phyloP scores from a whole-genome alignment of 2,329 filamentous ascomycete species.

The Myriosclerotinia curreyana region DNA sequence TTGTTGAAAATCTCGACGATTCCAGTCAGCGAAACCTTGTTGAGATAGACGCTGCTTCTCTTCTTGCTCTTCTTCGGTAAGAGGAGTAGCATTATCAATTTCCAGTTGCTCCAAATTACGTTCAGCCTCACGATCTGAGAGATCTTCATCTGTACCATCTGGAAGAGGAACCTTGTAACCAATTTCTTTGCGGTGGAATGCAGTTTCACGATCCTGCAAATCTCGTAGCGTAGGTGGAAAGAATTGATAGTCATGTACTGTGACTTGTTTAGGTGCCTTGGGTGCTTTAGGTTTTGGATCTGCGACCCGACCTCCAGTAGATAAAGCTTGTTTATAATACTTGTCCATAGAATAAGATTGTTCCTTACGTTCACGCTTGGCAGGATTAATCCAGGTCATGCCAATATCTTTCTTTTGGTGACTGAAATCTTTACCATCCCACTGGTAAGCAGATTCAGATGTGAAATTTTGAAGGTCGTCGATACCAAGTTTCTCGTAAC shows the following conservation, averaged over 20 bases:
- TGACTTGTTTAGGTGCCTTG: conserved; percentile 88
- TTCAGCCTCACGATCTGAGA: conserved; percentile 83
- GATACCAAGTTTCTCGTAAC: conserved; percentile 94
- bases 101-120: conserved; percentile 83
- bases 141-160: conserved; percentile 82
- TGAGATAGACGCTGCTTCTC: conserved; percentile 80
- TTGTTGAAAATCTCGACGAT: conserved; percentile 95
- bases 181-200: conserved; percentile 93
- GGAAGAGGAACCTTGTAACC: conserved; percentile 88
- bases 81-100: conserved; percentile 84
- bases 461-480: conserved; percentile 98
- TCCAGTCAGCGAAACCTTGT: conserved; percentile 92
- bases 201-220: conserved; percentile 93
- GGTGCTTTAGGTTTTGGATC: conserved; percentile 93
- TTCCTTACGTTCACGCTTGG: conserved; percentile 97
- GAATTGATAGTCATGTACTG: conserved; percentile 96
- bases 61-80: conserved; percentile 85
- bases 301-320: conserved; percentile 71
- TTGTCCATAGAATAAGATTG: conserved; percentile 98
- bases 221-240: conserved; percentile 82
- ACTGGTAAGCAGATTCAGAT: conserved; percentile 96
- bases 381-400: conserved; percentile 94
- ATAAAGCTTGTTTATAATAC: conserved; percentile 91
- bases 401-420: conserved; percentile 89
- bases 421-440: conserved; percentile 97